phyloP scores from a whole-genome alignment of 768 basidiomycete genomes.

The Artomyces pyxidatus region DNA sequence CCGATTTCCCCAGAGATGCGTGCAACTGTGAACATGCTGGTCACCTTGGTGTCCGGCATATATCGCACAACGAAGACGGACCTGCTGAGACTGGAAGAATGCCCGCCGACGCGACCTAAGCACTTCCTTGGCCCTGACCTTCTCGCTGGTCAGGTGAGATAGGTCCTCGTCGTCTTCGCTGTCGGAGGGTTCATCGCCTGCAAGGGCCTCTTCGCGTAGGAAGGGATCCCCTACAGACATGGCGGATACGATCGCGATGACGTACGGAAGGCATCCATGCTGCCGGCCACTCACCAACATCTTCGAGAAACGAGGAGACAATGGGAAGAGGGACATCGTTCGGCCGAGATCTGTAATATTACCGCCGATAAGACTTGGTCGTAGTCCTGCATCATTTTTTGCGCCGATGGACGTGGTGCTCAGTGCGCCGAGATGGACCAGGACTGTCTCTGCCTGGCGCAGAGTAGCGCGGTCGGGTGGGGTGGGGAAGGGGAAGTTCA shows the following conservation, averaged over 20 bases:
- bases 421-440: slow-evolving; percentile 81
- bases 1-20: slow-evolving; percentile 66
- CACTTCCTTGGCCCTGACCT: slow-evolving; percentile 44
- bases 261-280: slow-evolving; percentile 86
- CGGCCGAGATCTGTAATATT: slow-evolving; percentile 86
- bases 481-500: slow-evolving; percentile 98
- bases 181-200: slow-evolving; percentile 32
- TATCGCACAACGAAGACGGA: slow-evolving; percentile 25
- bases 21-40: slow-evolving; percentile 44
- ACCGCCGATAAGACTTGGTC: slow-evolving; percentile 32
- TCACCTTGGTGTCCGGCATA: neutral
- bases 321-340: slow-evolving; percentile 88
- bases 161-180: slow-evolving; percentile 31
- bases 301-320: slow-evolving; percentile 90
- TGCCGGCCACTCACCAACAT: slow-evolving; percentile 86
- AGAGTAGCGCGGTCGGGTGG: slow-evolving; percentile 77
- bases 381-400: neutral
- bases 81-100: slow-evolving; percentile 79
- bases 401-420: slow-evolving; percentile 23
- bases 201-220: slow-evolving; percentile 68
- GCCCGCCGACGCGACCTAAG: slow-evolving; percentile 58
- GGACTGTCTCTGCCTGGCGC: slow-evolving; percentile 70
- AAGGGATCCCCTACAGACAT: slow-evolving; percentile 96
- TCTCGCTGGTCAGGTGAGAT: slow-evolving; percentile 38
- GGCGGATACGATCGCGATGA: slow-evolving; percentile 85